Evolutionary conservation across 345 rosid genomes (phyloP), one percentile per base, ranked within the genome.

Genomic region (Euphorbia pulcherrima): DNA sequence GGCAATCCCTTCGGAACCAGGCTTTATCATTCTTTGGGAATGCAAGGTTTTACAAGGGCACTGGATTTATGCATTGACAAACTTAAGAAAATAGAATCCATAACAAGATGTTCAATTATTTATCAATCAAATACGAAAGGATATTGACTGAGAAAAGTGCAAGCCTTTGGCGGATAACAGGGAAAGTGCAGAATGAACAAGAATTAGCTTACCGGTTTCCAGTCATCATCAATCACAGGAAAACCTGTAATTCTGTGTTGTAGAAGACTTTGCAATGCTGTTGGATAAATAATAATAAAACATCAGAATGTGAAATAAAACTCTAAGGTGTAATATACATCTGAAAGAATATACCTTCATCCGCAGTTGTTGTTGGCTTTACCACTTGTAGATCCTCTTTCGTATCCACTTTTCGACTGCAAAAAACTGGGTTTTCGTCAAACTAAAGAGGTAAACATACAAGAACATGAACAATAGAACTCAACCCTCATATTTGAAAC

Each of bases 191-290:
- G 8, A 37, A 12, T 12, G 8, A 23, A 17, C 28, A 62, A 68
- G 23, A 3, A 50, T 44, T 5, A 46, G 51, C 10, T 77, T 87
- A 94, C 97, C 92, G 89, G 81, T 23, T 75, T 89, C 96, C 96
- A 94, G 50, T 90, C 79, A 68, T 90, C 96, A 73, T 90, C 91
- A 50, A 89, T 78, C 74, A 90, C 97, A 47, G 99, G 99, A 64
- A 90, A 87, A 56, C 99, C 97, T 5, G 96, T 87, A 60, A 90
- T 76, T 81, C 96, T 88, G 82, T 80, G 81, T 79, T 94, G 90
- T 71, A 90, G 96, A 40, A 94, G 86, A 68, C 74, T 68, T 76
- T 89, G 90, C 80, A 90, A 75, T 39, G 97, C 98, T 90, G 87
- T 74, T 67, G 60, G 20, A 71, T 24, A 57, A 21, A 21, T 11